Evolutionary conservation across 768 basidiomycete species (phyloP), one percentile per base, ranked within the genome.

Genomic region (Coprinellus aureogranulatus): DNA sequence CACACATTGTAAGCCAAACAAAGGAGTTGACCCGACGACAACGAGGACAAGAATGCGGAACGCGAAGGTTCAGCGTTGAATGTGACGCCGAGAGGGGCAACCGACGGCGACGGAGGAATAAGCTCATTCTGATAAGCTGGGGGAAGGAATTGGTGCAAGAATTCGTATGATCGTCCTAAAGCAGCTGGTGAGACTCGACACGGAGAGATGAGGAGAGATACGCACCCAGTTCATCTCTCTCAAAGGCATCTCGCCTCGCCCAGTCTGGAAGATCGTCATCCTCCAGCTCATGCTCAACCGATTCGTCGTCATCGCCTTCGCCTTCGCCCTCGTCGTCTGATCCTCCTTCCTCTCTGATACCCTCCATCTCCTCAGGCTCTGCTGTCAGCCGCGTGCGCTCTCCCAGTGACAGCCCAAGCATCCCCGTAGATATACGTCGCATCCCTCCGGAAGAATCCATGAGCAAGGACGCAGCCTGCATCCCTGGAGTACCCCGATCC

Each of bases 1-100:
- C 84, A 88, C 11, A 81, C 70, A 69, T 95, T 96, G 73, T 93
- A 94, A 0, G 90, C 87, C 2, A 78, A 68, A 64, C 93, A 95
- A 12, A 95, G 80, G 9, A 92, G 71, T 64, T 92, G 89, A 0
- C 94, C 93, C 3, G 88, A 92, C 1, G 88, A 81, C 6, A 91
- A 75, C 3, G 76, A 77, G 2, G 72, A 68, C 2, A 90, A 76
- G 62, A 91, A 80, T 0, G 51, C 44, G 12, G 39, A 16, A n/a
- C 55, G 47, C 5, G 48, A 50, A 2, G 55, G 37, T 27, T 48
- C 14, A 16, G 20, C 11, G 37, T 10, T 22, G 18, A 22, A n/a
- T 44, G 41, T 31, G 10, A 23, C 23, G n/a, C 23, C 39, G 20
- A 22, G 47, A 23, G 68, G 66, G 56, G 74, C 51, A 67, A 77